Percentiles rank a stretch among this genome's conserved stretches.
These are phyloP conservation scores for Solanum paucissectum DNA, from an alignment of 257 asterid species.

Conservation along the genomic window DNA sequence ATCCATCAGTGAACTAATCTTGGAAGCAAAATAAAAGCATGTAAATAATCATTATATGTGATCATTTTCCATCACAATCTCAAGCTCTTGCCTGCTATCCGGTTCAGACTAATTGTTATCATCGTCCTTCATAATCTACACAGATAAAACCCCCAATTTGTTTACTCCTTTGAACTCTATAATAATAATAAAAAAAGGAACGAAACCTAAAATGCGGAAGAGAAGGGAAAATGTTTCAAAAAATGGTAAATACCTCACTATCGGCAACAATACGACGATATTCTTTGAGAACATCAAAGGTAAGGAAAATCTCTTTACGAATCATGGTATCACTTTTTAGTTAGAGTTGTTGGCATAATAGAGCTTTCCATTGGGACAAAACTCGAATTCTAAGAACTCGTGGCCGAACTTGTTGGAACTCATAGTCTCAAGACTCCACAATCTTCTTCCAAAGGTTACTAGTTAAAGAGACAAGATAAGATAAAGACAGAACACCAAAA, in stretches of 20 bases:
- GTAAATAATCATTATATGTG: conserved; percentile 33
- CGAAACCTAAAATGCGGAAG: neutral
- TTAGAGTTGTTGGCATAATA: conserved; percentile 89
- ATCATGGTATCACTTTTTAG: conserved; percentile 98
- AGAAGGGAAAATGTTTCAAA: neutral
- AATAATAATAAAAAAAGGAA: neutral
- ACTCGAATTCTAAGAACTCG: conserved; percentile 84
- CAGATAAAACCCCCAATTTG: neutral
- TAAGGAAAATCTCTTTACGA: conserved; percentile 81
- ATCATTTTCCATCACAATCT: conserved; percentile 93
- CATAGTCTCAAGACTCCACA: too few relatives aligned
- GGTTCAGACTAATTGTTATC: conserved; percentile 95
- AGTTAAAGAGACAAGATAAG: too few relatives aligned
- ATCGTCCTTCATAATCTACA: conserved; percentile 92
- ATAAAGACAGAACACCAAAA: too few relatives aligned
- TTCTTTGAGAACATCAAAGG: conserved; percentile 79
- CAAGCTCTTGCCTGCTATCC: conserved; percentile 98
- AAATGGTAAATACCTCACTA: conserved; percentile 37
- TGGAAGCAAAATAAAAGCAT: conserved; percentile 49
- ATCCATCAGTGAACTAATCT: conserved; percentile 95
- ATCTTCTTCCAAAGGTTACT: too few relatives aligned
- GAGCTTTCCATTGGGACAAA: conserved; percentile 88
- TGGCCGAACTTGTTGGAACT: conserved; percentile 38
- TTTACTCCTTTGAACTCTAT: neutral
- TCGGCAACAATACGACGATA: conserved; percentile 81